Conservation (phyloP, 257 asterid genomes). For the Solanum gracilifrons region DNA sequence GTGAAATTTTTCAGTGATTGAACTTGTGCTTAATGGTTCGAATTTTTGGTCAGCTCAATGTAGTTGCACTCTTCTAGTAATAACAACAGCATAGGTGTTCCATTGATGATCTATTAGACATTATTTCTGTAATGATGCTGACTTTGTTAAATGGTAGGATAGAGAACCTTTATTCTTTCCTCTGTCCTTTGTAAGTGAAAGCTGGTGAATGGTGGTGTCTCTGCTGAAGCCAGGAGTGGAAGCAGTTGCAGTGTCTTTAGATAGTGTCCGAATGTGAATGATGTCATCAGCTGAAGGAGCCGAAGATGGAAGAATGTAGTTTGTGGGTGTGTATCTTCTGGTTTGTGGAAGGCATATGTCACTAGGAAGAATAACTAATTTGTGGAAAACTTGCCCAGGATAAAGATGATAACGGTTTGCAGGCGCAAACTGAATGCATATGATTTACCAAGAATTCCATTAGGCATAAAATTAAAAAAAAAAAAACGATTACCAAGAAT, state of each 20-base stretch:
- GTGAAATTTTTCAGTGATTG: not conserved
- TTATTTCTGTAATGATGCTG: not conserved
- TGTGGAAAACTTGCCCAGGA: no score
- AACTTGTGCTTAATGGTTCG: not conserved
- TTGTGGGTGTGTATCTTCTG: no score
- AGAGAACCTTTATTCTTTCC: not conserved
- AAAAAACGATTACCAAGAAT: no score
- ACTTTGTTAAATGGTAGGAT: not conserved
- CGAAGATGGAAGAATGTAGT: not conserved
- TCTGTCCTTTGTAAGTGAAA: not conserved
- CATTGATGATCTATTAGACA: not conserved
- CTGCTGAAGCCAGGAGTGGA: not conserved
- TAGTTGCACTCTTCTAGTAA: not conserved
- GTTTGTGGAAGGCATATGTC: no score
- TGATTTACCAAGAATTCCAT: no score
- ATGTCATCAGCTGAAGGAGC: not conserved
- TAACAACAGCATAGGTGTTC: not conserved
- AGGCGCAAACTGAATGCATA: no score
- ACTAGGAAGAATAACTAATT: no score
- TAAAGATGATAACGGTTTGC: no score
- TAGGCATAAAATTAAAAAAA: no score
- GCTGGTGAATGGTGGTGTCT: not conserved
- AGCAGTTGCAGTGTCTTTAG: not conserved
- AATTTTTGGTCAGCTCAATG: not conserved
- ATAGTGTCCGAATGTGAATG: not conserved